phyloP scores from a whole-genome alignment of 169 alveolate genomes.

The Plasmodium sp. region DNA sequence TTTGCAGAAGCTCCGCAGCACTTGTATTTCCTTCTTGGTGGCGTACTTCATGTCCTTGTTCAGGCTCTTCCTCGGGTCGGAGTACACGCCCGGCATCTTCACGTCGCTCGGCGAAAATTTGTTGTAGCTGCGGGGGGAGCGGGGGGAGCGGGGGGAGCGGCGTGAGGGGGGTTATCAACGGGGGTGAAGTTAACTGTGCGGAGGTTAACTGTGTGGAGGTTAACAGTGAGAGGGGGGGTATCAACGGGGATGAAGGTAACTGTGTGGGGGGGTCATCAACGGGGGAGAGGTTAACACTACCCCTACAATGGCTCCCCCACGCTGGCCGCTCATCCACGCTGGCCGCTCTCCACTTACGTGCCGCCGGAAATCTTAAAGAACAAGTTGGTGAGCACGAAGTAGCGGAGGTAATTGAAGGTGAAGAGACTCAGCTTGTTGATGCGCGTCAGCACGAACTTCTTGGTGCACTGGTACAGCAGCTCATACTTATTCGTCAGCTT shows the following conservation, averaged over 20 bases:
- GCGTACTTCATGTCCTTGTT: constrained; percentile 67
- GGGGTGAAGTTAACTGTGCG: too few relatives aligned
- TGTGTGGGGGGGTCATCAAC: too few relatives aligned
- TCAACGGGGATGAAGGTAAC: too few relatives aligned
- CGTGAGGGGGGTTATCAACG: neutral
- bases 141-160: neutral
- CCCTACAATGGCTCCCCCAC: neutral
- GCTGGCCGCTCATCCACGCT: neutral
- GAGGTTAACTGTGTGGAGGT: too few relatives aligned
- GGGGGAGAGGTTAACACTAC: too few relatives aligned
- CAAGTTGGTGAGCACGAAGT: constrained; percentile 38
- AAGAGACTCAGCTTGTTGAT: constrained; percentile 33
- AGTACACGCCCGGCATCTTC: constrained; percentile 70
- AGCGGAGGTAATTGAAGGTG: constrained; percentile 53
- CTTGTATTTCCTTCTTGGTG: constrained; percentile 56
- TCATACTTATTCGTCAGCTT: constrained; percentile 9
- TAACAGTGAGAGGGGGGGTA: too few relatives aligned
- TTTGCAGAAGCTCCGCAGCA: constrained; percentile 14
- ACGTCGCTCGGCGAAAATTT: constrained; percentile 69
- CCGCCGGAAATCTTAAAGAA: constrained; percentile 32
- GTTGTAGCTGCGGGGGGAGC: constrained; percentile 10
- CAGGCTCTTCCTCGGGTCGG: constrained; percentile 21
- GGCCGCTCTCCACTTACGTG: constrained; percentile 17
- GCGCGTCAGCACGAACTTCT: constrained; percentile 21
- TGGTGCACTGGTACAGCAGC: constrained; percentile 41